Evolutionary conservation across 2,329 filamentous ascomycete species (phyloP).

Genomic region (Thyridium curvatum): DNA sequence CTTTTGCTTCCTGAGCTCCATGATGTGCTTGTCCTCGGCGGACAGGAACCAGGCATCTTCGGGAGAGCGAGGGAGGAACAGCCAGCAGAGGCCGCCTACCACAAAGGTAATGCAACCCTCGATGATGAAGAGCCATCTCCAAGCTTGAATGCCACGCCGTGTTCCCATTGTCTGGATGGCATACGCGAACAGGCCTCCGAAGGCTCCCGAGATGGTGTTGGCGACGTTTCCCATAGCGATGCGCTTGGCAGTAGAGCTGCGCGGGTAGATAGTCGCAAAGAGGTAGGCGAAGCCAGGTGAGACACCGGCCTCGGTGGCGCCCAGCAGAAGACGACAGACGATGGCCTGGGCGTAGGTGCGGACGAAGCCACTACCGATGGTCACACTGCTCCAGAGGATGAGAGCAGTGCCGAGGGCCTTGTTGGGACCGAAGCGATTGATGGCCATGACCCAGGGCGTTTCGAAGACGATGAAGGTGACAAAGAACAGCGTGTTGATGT

Average conservation of each 20-base stretch:
- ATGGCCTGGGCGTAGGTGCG: constrained; percentile 6
- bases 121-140: constrained; percentile 39
- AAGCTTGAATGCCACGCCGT: constrained; percentile 32
- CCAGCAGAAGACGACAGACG: constrained; percentile 6
- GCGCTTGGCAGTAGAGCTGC: constrained; percentile 18
- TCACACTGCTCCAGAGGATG: constrained; percentile 6
- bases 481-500: constrained; percentile 8
- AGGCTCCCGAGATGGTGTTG: constrained; percentile 13
- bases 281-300: constrained; percentile 18
- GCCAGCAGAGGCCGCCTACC: neutral
- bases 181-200: constrained; percentile 12
- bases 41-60: constrained; percentile 5
- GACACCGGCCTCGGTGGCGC: constrained; percentile 17
- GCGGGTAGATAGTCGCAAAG: constrained; percentile 21
- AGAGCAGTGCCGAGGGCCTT: constrained; percentile 1
- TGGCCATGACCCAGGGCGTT: constrained; percentile 6
- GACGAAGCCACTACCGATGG: constrained; percentile 6
- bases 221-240: constrained; percentile 14
- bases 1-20: constrained; percentile 4
- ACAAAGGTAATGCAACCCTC: constrained; percentile 18
- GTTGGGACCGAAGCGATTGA: constrained; percentile 7
- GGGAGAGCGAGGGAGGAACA: constrained; percentile 2
- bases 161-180: constrained; percentile 29
- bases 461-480: constrained; percentile 7
- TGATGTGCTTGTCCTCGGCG: constrained; percentile 4